Conservation (phyloP, 176 grass and related monocot species). For the Oryza australiensis region DNA sequence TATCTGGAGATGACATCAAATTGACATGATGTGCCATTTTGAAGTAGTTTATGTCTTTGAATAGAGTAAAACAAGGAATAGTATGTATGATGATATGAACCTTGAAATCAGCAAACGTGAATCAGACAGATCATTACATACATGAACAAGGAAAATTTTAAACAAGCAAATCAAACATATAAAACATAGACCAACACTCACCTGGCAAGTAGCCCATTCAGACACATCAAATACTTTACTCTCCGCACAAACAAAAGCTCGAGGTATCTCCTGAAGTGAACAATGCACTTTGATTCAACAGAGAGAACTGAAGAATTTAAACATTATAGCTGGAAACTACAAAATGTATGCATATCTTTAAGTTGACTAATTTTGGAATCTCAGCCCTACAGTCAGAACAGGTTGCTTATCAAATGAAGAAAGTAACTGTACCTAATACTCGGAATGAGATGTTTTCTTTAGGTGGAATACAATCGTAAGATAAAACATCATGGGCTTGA, state of each 20-base stretch:
- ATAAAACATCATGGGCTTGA: background rate
- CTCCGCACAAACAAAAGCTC: constrained; percentile 98
- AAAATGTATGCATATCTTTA: constrained; percentile 15
- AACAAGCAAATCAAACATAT: background rate
- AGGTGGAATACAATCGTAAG: constrained; percentile 11
- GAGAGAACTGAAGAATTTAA: constrained; percentile 28
- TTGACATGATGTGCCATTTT: background rate
- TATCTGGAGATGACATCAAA: background rate
- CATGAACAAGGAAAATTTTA: constrained; percentile 8
- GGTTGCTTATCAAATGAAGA: constrained; percentile 2
- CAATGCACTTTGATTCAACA: constrained; percentile 28
- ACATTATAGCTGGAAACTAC: constrained; percentile 1
- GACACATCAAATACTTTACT: constrained; percentile 99
- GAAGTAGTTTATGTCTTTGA: background rate
- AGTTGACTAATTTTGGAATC: constrained; percentile 26
- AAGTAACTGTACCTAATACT: constrained; percentile 21
- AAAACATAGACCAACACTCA: constrained; percentile 17
- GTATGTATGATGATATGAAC: no score
- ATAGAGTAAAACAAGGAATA: constrained; percentile 13
- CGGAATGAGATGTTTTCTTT: background rate
- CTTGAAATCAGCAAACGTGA: background rate
- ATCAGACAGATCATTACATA: background rate
- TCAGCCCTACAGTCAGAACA: constrained; percentile 8
- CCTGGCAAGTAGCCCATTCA: constrained; percentile 99
- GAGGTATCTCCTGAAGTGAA: constrained; percentile 88